Base-by-base conservation (phyloP, 495 filamentous ascomycete species). In the Wilcoxina mikolae region DNA sequence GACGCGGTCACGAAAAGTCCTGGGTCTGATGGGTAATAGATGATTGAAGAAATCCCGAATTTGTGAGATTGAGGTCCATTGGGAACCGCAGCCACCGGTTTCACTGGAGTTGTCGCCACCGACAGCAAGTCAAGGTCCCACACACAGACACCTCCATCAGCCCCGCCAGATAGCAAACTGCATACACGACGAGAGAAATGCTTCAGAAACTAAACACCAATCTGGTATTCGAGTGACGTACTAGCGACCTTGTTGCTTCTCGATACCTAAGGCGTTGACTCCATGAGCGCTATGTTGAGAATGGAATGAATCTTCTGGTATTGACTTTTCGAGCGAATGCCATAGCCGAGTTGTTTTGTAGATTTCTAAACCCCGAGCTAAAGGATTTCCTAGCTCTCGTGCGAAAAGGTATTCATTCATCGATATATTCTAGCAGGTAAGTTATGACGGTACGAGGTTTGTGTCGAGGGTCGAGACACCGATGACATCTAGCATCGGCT, bases 11-110 rank as follows among this genome's bases (percentile, higher is more conserved):
- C 71, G 59, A 96, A 91, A 28, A 88, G 70, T 58, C 76, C 68
- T 55, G 82, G 69, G 70, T 90, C 89, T 60, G 91, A 91, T 2
- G 89, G 87, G 61, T 91, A 94, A 69, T 93, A 93, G 1, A 76
- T 84, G 35, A 94, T 69, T 31, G 87, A 81, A 1, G 88, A 94
- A 50, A 94, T 82, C 48, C 85, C 83, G 59, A 81, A 84, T 45
- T 77, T 84, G 66, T 91, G 85, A 10, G 76, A 72, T 17, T 61
- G 60, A 38, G 72, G 62, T 17, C 71, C 69, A 5, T 69, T 10
- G 4, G 55, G 38, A 29, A 62, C 38, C 25, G 47, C 53, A 33
- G 50, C 51, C 27, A 18, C 20, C 4, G 60, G 47, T 31, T 58
- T 18, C 12, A 45, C 31, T 42, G 44, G 25, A 17, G 48, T 17